These are phyloP conservation scores for Peribolospora kevripleyi DNA, from an alignment of 768 basidiomycete species.

Conservation along the genomic window DNA sequence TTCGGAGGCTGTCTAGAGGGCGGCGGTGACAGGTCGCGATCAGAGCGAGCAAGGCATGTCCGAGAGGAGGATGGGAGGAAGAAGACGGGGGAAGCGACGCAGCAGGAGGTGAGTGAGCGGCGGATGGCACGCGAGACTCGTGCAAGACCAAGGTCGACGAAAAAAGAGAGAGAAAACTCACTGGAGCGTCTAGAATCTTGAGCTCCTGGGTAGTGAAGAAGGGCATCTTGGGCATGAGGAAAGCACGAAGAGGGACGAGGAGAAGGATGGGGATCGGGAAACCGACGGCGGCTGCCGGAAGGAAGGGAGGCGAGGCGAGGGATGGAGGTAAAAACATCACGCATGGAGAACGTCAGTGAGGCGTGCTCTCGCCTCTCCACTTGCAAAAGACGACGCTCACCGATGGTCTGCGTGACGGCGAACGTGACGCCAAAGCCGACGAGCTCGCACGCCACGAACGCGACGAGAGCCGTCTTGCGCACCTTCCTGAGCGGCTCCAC, in stretches of 20 bases:
- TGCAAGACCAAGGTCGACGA: too few relatives aligned
- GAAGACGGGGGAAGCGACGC: too few relatives aligned
- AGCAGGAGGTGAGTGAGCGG: too few relatives aligned
- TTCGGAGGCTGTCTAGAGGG: too few relatives aligned
- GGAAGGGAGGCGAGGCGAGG: background rate
- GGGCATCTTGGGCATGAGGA: constrained; percentile 44
- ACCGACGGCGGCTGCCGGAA: constrained; percentile 46
- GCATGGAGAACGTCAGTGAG: background rate
- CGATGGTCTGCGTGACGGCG: constrained; percentile 70
- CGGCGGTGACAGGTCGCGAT: too few relatives aligned
- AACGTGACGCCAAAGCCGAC: constrained; percentile 68
- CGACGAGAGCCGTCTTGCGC: constrained; percentile 41
- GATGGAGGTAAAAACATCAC: background rate
- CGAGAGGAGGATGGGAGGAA: too few relatives aligned
- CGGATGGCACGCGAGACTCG: too few relatives aligned
- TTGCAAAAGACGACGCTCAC: constrained; percentile 21
- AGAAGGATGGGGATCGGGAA: constrained; percentile 74
- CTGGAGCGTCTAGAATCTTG: constrained; percentile 56
- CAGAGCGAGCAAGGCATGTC: too few relatives aligned
- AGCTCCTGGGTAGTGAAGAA: constrained; percentile 53
- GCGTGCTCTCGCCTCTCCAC: background rate
- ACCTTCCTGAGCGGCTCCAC: constrained; percentile 50
- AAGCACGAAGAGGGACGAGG: constrained; percentile 48
- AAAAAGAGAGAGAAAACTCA: too few relatives aligned
- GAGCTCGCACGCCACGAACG: constrained; percentile 53